These are phyloP conservation scores for Chrysosporium keratinophilum DNA, from an alignment of 2,329 filamentous ascomycete genomes.

Conservation along the genomic window DNA sequence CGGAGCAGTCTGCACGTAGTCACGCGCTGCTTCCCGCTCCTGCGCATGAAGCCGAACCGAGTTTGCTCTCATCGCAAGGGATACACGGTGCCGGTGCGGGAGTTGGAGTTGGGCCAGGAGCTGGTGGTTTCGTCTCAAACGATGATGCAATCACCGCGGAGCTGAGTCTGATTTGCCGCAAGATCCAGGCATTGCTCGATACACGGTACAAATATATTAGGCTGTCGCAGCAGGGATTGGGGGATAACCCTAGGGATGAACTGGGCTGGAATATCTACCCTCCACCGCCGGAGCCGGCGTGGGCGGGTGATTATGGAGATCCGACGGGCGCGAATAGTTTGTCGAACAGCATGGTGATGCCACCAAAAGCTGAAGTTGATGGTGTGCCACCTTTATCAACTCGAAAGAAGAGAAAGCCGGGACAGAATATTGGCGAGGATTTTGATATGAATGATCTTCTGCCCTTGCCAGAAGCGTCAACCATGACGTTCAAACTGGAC, in stretches of 20 bases:
- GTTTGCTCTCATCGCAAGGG: conserved; percentile 44
- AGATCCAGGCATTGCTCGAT: conserved; percentile 82
- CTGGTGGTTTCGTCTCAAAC: conserved; percentile 55
- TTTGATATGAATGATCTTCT: conserved; percentile 71
- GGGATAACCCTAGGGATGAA: conserved; percentile 81
- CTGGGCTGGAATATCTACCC: conserved; percentile 82
- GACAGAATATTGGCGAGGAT: conserved; percentile 82
- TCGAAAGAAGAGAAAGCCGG: conserved; percentile 64
- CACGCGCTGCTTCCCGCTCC: conserved; percentile 43
- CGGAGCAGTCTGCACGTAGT: conserved; percentile 40
- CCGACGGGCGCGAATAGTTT: conserved; percentile 27
- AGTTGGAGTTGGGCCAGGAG: conserved; percentile 51
- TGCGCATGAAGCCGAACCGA: conserved; percentile 47
- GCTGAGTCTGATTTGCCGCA: conserved; percentile 73
- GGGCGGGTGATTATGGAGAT: conserved; percentile 53
- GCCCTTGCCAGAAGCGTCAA: conserved; percentile 60
- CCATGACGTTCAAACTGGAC: conserved; percentile 70
- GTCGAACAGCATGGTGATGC: conserved; percentile 22
- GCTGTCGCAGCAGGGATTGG: conserved; percentile 68
- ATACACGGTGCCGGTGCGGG: conserved; percentile 50
- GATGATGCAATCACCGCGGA: conserved; percentile 76
- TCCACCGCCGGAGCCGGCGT: conserved; percentile 79
- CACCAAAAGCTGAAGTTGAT: conserved; percentile 18
- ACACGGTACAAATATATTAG: conserved; percentile 79
- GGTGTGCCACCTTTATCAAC: conserved; percentile 36